Base-by-base conservation (phyloP, 768 basidiomycete genomes). In the Mycena haematopus region DNA sequence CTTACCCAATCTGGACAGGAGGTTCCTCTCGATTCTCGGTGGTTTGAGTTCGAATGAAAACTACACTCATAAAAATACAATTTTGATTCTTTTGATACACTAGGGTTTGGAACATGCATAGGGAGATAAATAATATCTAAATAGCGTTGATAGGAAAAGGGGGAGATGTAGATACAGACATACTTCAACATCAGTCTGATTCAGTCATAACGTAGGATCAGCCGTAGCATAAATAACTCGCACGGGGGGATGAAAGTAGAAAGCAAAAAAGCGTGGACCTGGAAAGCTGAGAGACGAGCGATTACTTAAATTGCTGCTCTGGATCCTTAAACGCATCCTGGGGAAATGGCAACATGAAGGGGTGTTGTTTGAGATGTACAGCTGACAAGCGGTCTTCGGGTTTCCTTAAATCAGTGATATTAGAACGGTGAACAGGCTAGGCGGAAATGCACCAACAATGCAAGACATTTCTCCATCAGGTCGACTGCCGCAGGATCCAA, bases 381-480 rank as follows among this genome's bases (percentile, higher is more conserved):
- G 66, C 66, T 19, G 58, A 35, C 58, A 56, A 38, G 21, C 62
- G 58, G 38, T 63, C 58, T 25, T 49, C 22, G 6, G 66, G 66
- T 21, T 63, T 6, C 54, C 66, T 67, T 19, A 2, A 52, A 60
- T 21, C 21, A 52, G n/a, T 45, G 33, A 54, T 31, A 54, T 56
- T 27, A 63, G 22, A 27, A 52, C 46, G 19, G 19, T 24, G 33
- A 63, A 52, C 22, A 15, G 31, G 38, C 3, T 9, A 40, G 36
- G 17, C 15, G 10, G 14, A 38, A 61, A 54, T 27, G 59, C 49
- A 67, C 66, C 50, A 29, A 67, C 66, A 67, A 52, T 35, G 66
- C 59, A 52, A 67, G 62, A 46, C 66, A 67, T 52, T 52, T 60
- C 44, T 63, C 58, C 58, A 60, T 53, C 1, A 67, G 58, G 40